Conservation (phyloP, 1,284 basidiomycete genomes). For the Ceratobasidium sp. region DNA sequence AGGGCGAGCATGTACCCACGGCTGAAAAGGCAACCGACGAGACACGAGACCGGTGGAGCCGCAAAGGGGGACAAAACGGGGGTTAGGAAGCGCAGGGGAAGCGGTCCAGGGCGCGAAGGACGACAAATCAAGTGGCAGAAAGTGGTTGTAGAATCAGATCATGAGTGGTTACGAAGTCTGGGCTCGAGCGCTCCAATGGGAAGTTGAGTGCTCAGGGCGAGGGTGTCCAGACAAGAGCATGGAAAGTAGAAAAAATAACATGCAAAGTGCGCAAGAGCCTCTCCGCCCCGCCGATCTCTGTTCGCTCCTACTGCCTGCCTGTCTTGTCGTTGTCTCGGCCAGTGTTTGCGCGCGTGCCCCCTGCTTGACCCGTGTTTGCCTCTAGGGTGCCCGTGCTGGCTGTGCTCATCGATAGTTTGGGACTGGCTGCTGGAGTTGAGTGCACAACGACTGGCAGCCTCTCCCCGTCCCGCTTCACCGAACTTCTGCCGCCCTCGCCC, state of each 20-base stretch:
- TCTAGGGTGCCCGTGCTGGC: constrained; percentile 7
- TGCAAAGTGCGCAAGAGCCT: neutral
- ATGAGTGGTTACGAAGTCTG: constrained; percentile 1
- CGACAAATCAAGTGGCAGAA: neutral
- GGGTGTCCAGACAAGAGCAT: neutral
- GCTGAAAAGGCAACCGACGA: neutral
- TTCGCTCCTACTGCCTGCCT: neutral
- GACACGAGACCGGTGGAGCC: neutral
- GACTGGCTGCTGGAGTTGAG: neutral
- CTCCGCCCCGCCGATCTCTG: too few relatives aligned
- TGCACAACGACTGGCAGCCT: neutral
- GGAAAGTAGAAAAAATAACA: constrained; percentile 8
- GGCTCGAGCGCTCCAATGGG: constrained; percentile 2
- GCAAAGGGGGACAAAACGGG: neutral
- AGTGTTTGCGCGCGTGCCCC: constrained; percentile 2
- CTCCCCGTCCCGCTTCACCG: neutral
- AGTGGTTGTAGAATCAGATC: constrained; percentile 7
- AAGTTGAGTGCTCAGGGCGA: neutral
- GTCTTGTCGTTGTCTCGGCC: neutral
- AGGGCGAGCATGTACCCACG: neutral
- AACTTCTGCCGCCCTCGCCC: neutral
- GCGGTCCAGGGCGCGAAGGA: neutral
- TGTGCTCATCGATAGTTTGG: constrained; percentile 4
- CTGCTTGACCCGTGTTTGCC: constrained; percentile 17
- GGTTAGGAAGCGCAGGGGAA: neutral